Percentiles rank a stretch among this genome's conserved stretches.
Evolutionary conservation across 2,329 filamentous ascomycete genomes (phyloP).

Genomic region (Fusarium sarcochroum): DNA sequence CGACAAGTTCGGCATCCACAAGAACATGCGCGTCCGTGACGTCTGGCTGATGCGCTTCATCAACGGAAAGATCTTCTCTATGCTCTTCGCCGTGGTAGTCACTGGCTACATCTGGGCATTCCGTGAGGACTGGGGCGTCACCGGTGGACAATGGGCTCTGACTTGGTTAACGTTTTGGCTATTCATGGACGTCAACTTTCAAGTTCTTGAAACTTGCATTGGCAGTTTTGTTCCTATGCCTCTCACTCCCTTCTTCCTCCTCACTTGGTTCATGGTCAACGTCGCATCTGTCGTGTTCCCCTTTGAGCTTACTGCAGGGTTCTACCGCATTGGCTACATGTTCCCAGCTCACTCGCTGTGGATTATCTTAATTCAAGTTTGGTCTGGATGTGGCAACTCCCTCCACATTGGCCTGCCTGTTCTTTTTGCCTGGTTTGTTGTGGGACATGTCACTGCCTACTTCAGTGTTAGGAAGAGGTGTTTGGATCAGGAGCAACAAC

Average conservation of each 20-base stretch:
- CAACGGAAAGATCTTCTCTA: slow-evolving; percentile 51
- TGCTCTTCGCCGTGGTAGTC: slow-evolving; percentile 55
- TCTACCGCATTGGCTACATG: slow-evolving; percentile 57
- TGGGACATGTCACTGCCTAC: slow-evolving; percentile 43
- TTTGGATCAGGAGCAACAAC: slow-evolving; percentile 24
- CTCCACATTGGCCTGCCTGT: slow-evolving; percentile 58
- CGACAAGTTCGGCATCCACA: slow-evolving; percentile 36
- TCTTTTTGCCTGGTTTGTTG: slow-evolving; percentile 58
- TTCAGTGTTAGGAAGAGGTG: slow-evolving; percentile 48
- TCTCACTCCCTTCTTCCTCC: slow-evolving; percentile 58
- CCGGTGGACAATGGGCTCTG: slow-evolving; percentile 46
- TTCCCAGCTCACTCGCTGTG: slow-evolving; percentile 55
- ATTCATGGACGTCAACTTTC: slow-evolving; percentile 59
- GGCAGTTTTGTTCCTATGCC: slow-evolving; percentile 50
- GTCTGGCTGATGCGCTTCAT: slow-evolving; percentile 46
- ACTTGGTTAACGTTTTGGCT: slow-evolving; percentile 56
- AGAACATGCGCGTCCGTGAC: slow-evolving; percentile 42
- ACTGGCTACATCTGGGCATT: slow-evolving; percentile 62
- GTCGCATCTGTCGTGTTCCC: slow-evolving; percentile 55
- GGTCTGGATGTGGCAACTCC: slow-evolving; percentile 58
- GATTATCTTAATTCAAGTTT: slow-evolving; percentile 57
- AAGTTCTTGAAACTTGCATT: slow-evolving; percentile 55
- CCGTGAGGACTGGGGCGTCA: slow-evolving; percentile 57
- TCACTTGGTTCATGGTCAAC: slow-evolving; percentile 60
- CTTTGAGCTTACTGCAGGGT: slow-evolving; percentile 55